phyloP scores from a whole-genome alignment of 176 grass and related monocot species.

The sorghum (Sorghum bicolor) region Sorghum_bicolor_NCBIv3 NC_012872.2:71991001-71991500 shows the following conservation, averaged over 20 bases:
- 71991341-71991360: background rate
- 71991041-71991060: constrained; percentile 26
- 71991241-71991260: background rate
- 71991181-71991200: constrained; percentile 3
- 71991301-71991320: background rate
- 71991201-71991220: constrained; percentile 32
- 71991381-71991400: constrained; percentile 36
- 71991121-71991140: constrained; percentile 49
- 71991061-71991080: constrained; percentile 16
- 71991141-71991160: constrained; percentile 31
- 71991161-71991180: background rate
- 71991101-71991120: constrained; percentile 44
- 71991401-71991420: constrained; percentile 24
- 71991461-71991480: constrained; percentile 13
- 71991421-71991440: constrained; percentile 16
- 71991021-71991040: constrained; percentile 15
- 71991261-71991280: background rate
- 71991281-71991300: background rate
- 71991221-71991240: constrained; percentile 38
- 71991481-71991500: constrained; percentile 21
- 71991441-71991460: constrained; percentile 29
- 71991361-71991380: constrained; percentile 35
- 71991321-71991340: background rate
- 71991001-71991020: background rate
- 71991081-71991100: constrained; percentile 6